A percentile compares a stretch with the other conserved stretches of the same genome.
Evolutionary conservation across 768 basidiomycete genomes (phyloP).

Genomic region (Xanthoconium purpureum): DNA sequence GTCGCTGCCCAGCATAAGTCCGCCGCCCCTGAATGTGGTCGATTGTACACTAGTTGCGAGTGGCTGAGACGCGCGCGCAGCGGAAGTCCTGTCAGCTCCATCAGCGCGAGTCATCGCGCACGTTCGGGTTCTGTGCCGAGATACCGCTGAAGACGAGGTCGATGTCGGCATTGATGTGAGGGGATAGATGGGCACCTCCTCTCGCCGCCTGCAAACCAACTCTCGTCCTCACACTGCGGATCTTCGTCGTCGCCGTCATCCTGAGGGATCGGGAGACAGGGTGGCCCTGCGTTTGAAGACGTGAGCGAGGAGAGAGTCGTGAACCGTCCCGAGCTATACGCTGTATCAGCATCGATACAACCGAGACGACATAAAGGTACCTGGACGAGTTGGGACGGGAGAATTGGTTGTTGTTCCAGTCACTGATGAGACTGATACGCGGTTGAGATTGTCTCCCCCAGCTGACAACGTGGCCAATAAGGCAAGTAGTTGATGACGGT

Average conservation of each 20-base stretch:
- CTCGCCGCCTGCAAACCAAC: slow-evolving; percentile 94
- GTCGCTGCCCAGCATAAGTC: slow-evolving; percentile 85
- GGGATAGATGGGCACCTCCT: slow-evolving; percentile 54
- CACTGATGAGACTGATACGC: slow-evolving; percentile 53
- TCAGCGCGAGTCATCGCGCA: slow-evolving; percentile 9
- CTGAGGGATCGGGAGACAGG: slow-evolving; percentile 19
- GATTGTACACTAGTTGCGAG: slow-evolving; percentile 16
- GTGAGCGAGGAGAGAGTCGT: slow-evolving; percentile 36
- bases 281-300: slow-evolving; percentile 14
- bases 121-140: slow-evolving; percentile 80
- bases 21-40: slow-evolving; percentile 63
- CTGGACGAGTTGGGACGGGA: slow-evolving; percentile 18
- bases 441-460: slow-evolving; percentile 43
- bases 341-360: not conserved
- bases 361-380: slow-evolving; percentile 5
- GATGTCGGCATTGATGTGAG: not conserved
- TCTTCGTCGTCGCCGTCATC: slow-evolving; percentile 50
- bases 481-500: too few species aligned
- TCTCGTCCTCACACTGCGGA: slow-evolving; percentile 43
- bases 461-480: too few species aligned
- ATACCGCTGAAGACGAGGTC: slow-evolving; percentile 59
- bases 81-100: slow-evolving; percentile 5
- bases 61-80: slow-evolving; percentile 14
- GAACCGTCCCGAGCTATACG: slow-evolving; percentile 30
- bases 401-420: slow-evolving; percentile 34